phyloP scores from a whole-genome alignment of 1,139 yeast species.

The Suhomyces bokatorum region DNA sequence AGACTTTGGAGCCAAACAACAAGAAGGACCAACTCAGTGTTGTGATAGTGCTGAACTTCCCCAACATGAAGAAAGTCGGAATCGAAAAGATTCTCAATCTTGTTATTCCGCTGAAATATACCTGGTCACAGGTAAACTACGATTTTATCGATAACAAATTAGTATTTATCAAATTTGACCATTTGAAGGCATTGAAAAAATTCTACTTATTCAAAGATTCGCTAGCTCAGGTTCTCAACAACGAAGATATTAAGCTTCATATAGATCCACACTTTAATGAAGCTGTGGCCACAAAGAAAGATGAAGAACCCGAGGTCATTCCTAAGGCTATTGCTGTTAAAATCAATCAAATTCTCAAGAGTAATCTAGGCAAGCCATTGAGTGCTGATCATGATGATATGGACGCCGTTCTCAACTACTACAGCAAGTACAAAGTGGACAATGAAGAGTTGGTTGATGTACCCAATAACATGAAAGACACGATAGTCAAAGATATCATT shows the following conservation, averaged over 20 bases:
- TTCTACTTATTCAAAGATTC: conserved; percentile 13
- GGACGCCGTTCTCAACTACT: conserved; percentile 38
- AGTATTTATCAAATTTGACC: conserved; percentile 29
- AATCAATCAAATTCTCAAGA: conserved; percentile 20
- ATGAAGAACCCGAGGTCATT: background rate
- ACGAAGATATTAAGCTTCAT: conserved; percentile 9
- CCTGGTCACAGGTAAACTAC: conserved; percentile 32
- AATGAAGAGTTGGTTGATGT: conserved; percentile 61
- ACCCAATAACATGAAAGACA: conserved; percentile 59
- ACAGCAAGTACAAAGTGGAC: conserved; percentile 55
- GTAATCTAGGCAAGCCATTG: conserved; percentile 20
- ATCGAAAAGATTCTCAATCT: conserved; percentile 27
- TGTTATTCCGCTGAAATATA: conserved; percentile 14
- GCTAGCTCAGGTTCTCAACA: conserved; percentile 3
- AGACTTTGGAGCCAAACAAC: conserved; percentile 30
- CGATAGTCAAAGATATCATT: conserved; percentile 57
- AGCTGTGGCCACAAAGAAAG: background rate
- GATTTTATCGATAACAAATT: conserved; percentile 29
- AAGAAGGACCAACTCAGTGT: conserved; percentile 41
- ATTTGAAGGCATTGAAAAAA: conserved; percentile 17
- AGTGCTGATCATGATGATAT: conserved; percentile 37
- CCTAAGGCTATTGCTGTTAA: conserved; percentile 1
- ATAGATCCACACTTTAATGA: conserved; percentile 15
- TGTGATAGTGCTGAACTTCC: conserved; percentile 36
- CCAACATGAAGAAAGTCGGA: conserved; percentile 27